phyloP scores from a whole-genome alignment of 2,329 filamentous ascomycete species.

The Penicillium sp. region DNA sequence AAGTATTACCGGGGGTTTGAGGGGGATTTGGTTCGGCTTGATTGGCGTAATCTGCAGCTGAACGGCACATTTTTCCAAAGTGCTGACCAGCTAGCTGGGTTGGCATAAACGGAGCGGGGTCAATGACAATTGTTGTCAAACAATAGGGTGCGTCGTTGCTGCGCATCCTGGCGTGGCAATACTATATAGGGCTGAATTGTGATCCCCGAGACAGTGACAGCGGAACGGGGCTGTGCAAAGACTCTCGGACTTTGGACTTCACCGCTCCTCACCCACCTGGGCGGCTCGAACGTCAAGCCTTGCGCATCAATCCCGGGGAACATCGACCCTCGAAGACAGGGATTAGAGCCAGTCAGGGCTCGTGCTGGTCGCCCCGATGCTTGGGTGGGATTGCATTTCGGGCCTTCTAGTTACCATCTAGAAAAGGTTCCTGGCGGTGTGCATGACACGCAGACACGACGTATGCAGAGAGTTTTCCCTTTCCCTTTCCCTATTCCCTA shows the following conservation, averaged over 20 bases:
- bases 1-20: not conserved
- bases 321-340: slow-evolving; percentile 10
- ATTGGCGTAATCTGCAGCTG: slow-evolving; percentile 16
- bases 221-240: not conserved
- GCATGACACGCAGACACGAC: slow-evolving; percentile 6
- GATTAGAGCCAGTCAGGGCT: slow-evolving; percentile 16
- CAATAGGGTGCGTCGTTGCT: not conserved
- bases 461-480: not conserved
- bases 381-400: slow-evolving; percentile 19
- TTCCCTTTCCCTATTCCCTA: not conserved
- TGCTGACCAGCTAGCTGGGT: slow-evolving; percentile 12
- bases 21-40: not conserved
- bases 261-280: slow-evolving; percentile 20
- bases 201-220: not conserved
- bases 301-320: slow-evolving; percentile 16
- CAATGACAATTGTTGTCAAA: not conserved
- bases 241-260: slow-evolving; percentile 4
- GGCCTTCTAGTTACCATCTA: slow-evolving; percentile 32
- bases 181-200: not conserved
- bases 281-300: slow-evolving; percentile 19
- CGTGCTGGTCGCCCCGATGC: slow-evolving; percentile 21
- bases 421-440: slow-evolving; percentile 31
- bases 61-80: slow-evolving; percentile 13
- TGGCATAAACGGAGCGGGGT: not conserved
- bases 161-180: not conserved